Conservation (phyloP, 192 early-diverging fungal species). For the Linnemannia schmuckeri region DNA sequence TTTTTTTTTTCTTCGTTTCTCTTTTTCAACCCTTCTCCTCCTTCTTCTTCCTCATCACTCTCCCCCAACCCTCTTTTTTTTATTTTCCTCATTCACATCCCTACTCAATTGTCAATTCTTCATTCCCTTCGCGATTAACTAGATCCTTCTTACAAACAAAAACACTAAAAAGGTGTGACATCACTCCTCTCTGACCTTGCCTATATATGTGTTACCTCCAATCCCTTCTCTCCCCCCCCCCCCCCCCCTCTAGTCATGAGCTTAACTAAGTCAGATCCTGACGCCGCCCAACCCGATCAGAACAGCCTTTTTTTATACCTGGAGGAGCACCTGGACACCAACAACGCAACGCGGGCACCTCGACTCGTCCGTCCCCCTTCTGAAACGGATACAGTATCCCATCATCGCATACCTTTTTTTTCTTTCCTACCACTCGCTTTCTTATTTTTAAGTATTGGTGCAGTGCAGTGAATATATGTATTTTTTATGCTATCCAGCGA, state of each 20-base stretch:
- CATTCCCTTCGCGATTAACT: background rate
- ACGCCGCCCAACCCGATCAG: background rate
- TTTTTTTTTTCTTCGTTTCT: background rate
- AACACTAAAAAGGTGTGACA: background rate
- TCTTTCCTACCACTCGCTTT: no score
- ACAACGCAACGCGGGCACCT: background rate
- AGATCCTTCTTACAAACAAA: no score
- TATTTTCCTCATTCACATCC: background rate
- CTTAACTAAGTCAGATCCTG: conserved; percentile 10
- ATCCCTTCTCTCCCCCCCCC: background rate
- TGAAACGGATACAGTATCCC: background rate
- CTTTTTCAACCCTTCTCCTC: background rate
- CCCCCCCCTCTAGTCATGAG: conserved; percentile 1
- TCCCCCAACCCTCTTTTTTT: background rate
- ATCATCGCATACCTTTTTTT: background rate
- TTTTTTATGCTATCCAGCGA: background rate
- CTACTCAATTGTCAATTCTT: background rate
- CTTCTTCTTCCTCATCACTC: background rate
- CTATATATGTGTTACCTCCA: background rate
- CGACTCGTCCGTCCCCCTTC: background rate
- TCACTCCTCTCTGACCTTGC: background rate
- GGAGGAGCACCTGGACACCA: background rate
- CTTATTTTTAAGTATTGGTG: background rate
- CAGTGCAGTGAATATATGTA: background rate
- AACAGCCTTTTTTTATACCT: background rate